phyloP scores from a whole-genome alignment of 148 eudicot species.

The Suaeda aralocaspica region DNA sequence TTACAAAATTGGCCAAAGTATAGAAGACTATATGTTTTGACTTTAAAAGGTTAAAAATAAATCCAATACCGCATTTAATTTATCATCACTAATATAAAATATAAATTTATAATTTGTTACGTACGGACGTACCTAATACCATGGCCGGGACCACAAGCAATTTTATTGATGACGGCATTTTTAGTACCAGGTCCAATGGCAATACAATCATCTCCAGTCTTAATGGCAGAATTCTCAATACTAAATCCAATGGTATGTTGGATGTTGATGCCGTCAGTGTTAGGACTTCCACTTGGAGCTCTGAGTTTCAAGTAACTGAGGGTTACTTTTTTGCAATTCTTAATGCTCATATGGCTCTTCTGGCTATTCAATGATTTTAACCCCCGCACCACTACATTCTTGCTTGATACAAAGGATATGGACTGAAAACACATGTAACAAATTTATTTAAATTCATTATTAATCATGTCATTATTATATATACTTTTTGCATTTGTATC shows the following conservation, averaged over 20 bases:
- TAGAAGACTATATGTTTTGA: too few relatives aligned
- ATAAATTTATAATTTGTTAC: too few relatives aligned
- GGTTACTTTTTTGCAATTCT: conserved; percentile 30
- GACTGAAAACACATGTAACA: too few relatives aligned
- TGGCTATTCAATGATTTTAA: conserved; percentile 49
- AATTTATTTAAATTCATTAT: too few relatives aligned
- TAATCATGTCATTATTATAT: too few relatives aligned
- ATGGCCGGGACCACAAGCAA: conserved; percentile 67
- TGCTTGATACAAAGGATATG: conserved; percentile 37
- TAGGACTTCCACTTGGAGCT: conserved; percentile 56
- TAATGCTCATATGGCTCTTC: conserved; percentile 35
- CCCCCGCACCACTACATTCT: conserved; percentile 34
- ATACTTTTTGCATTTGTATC: too few relatives aligned
- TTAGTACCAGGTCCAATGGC: conserved; percentile 49
- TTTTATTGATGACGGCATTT: conserved; percentile 29
- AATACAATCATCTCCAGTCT: conserved; percentile 58
- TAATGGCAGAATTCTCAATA: conserved; percentile 25
- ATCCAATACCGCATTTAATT: too few relatives aligned
- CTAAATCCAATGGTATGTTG: conserved; percentile 30
- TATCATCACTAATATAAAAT: too few relatives aligned
- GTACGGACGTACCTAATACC: conserved; percentile 79
- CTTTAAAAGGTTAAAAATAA: too few relatives aligned
- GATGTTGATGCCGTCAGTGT: conserved; percentile 58
- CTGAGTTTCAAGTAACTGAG: conserved; percentile 30
- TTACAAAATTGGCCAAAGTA: too few relatives aligned